Evolutionary conservation across 345 rosid genomes (phyloP).

Genomic region (Eucalyptus victrix): DNA sequence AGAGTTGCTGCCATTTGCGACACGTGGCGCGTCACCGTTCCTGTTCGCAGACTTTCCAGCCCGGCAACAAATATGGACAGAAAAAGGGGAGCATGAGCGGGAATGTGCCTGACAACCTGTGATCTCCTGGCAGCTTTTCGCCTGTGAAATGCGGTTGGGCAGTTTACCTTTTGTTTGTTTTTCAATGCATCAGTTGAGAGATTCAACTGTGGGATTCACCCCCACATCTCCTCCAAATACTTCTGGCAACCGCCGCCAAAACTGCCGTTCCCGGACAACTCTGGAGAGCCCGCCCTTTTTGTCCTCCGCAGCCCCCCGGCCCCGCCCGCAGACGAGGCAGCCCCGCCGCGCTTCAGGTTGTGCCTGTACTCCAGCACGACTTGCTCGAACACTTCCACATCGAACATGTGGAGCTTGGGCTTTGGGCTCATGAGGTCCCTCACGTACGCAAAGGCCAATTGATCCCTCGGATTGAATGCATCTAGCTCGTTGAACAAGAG

Average conservation of each 20-base stretch:
- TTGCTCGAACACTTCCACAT: constrained; percentile 82
- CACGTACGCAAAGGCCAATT: constrained; percentile 74
- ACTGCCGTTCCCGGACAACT: constrained; percentile 10
- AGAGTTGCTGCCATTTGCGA: background rate
- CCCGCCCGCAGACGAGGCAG: background rate
- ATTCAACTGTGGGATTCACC: constrained; percentile 19
- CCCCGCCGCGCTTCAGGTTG: constrained; percentile 22
- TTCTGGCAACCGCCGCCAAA: constrained; percentile 41
- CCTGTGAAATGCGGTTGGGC: background rate
- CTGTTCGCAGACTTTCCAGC: background rate
- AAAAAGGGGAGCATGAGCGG: background rate
- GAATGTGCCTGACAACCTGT: background rate
- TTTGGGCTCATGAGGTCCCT: constrained; percentile 59
- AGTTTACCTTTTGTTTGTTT: background rate
- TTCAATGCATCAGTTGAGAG: background rate
- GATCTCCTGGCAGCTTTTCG: background rate
- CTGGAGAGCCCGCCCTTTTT: background rate
- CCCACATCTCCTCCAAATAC: constrained; percentile 58
- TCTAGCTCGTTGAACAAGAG: constrained; percentile 79
- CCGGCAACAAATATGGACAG: background rate
- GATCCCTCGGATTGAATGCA: constrained; percentile 89
- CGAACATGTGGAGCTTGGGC: constrained; percentile 72
- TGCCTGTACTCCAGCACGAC: constrained; percentile 71
- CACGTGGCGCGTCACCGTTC: background rate
- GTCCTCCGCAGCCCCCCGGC: background rate